Evolutionary conservation across 768 basidiomycete species (phyloP).

Genomic region (Pilatotrama ljubarskyi): DNA sequence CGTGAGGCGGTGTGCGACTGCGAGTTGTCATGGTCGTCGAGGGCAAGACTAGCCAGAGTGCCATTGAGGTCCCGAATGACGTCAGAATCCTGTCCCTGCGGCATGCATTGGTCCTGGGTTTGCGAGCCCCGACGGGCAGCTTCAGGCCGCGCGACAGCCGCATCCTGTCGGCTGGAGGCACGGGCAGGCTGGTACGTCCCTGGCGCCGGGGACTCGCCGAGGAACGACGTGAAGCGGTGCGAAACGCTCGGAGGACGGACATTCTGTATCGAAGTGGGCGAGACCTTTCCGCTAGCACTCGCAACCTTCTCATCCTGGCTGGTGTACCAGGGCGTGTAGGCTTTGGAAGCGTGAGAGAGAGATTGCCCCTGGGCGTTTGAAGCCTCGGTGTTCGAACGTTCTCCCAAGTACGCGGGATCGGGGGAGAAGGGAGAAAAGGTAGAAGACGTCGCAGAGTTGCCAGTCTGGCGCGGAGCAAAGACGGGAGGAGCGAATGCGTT

Average conservation of each 20-base stretch:
- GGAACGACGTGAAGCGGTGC: slow-evolving; percentile 46
- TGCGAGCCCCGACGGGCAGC: slow-evolving; percentile 23
- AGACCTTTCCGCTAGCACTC: slow-evolving; percentile 39
- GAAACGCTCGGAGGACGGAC: slow-evolving; percentile 45
- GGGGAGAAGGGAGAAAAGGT: slow-evolving; percentile 80
- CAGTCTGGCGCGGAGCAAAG: slow-evolving; percentile 19
- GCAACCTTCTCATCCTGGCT: slow-evolving; percentile 42
- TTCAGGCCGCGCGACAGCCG: slow-evolving; percentile 32
- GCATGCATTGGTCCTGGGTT: slow-evolving; percentile 16
- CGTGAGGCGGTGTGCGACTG: slow-evolving; percentile 14
- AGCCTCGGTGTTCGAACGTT: slow-evolving; percentile 40
- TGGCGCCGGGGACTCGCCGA: slow-evolving; percentile 42
- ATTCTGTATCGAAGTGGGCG: slow-evolving; percentile 38
- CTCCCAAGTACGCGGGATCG: slow-evolving; percentile 54
- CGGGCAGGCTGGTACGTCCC: slow-evolving; percentile 29
- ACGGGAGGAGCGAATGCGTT: slow-evolving; percentile 23
- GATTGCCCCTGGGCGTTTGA: slow-evolving; percentile 39
- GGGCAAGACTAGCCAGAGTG: slow-evolving; percentile 71
- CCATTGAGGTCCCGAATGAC: slow-evolving; percentile 70
- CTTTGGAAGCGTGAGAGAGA: slow-evolving; percentile 50
- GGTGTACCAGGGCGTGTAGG: slow-evolving; percentile 52
- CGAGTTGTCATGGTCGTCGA: slow-evolving; percentile 43
- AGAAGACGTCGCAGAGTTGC: slow-evolving; percentile 11
- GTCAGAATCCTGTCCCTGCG: slow-evolving; percentile 45
- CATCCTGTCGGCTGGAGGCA: slow-evolving; percentile 42